These are phyloP conservation scores for Psophocarpus tetragonolobus DNA, from an alignment of 306 rosid genomes.

Conservation along the genomic window DNA sequence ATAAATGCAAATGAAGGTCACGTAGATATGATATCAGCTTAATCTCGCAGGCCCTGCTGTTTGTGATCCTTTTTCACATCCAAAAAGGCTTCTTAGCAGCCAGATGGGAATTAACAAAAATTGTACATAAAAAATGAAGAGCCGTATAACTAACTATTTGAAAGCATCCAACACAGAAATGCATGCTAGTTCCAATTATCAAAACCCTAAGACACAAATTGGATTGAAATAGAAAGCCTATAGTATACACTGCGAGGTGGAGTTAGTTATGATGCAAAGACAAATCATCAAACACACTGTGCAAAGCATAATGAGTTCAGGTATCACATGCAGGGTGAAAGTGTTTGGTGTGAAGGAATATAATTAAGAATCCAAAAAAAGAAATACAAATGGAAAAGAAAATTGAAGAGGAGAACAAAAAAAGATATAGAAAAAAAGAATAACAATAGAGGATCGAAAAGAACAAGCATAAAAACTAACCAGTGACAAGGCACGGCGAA, in stretches of 20 bases:
- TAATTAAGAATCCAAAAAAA: no score
- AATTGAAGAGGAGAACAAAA: background rate
- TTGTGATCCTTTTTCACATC: background rate
- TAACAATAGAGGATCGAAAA: no score
- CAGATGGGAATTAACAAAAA: background rate
- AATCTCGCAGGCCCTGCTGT: no score
- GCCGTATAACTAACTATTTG: background rate
- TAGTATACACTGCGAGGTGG: background rate
- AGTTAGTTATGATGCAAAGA: background rate
- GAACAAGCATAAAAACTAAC: conserved; percentile 31
- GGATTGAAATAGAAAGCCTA: background rate
- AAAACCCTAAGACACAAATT: background rate
- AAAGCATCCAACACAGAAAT: background rate
- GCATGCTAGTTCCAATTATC: background rate
- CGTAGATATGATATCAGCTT: no score
- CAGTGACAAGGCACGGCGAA: conserved; percentile 63
- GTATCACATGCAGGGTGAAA: no score
- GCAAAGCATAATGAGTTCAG: no score
- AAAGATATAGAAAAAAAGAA: background rate
- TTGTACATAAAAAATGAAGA: background rate
- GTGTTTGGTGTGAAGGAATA: no score
- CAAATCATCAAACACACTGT: no score
- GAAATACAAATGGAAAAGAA: background rate
- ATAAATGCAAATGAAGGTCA: no score
- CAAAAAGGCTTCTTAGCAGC: background rate